Base-by-base conservation (phyloP, 2,329 filamentous ascomycete species). In the Exserohilum rostratum region DNA sequence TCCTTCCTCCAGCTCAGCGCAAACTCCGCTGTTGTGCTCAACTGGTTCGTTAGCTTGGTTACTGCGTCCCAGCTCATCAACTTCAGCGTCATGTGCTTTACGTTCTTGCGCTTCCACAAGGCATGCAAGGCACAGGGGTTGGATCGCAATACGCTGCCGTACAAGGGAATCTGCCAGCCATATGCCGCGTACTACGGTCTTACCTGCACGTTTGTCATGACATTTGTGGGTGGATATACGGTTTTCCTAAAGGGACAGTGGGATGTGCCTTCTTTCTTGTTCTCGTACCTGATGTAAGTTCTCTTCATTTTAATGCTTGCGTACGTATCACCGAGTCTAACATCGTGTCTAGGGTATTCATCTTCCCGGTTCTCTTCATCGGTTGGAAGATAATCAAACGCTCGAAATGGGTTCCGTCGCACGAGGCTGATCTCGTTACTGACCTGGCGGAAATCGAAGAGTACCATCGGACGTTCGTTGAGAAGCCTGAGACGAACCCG, bases 1-100 rank as follows among this genome's bases (percentile, higher is more conserved):
- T 85, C 87, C 1, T 95, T 92, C 74, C 78, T 93, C 10, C 89
- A 93, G 73, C 81, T 93, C 12, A 87, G 85, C n/a, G 81, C 85
- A 57, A 82, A 83, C 55, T 83, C 86, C 0, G 84, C 89, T 2
- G 84, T 87, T 12, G 90, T 93, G 1, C 78, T 93, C 57, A 80
- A 82, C 53, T 92, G 90, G 89, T 88, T 92, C 62, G 85, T 91
- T 20, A 88, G 84, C 50, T 74, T 90, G 68, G 83, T 90, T 4
- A 91, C 90, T 5, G 88, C 90, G 0, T 90, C 88, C 0, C 87
- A 90, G 67, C 64, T 76, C 37, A 73, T 76, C 50, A 76, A 76
- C 50, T 76, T 72, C 62, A 69, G 68, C 40, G 80, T 85, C 69
- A 86, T 86, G 76, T 86, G 85, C 65, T 81, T 87, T 52, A 88